Evolutionary conservation across 345 rosid species (phyloP).

Genomic region (Citrus sinensis): DVS_A1.0 CM039165.1:34942501-34943000

Average conservation of each 20-base stretch:
- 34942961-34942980: background rate
- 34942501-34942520: background rate
- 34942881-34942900: conserved; percentile 26
- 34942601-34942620: conserved; percentile 57
- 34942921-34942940: conserved; percentile 1
- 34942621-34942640: conserved; percentile 14
- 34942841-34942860: conserved; percentile 35
- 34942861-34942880: conserved; percentile 41
- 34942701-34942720: conserved; percentile 50
- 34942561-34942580: conserved; percentile 25
- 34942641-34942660: background rate
- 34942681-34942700: conserved; percentile 28
- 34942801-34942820: conserved; percentile 15
- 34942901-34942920: conserved; percentile 20
- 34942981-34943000: background rate
- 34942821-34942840: conserved; percentile 47
- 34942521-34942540: conserved; percentile 20
- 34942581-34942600: conserved; percentile 41
- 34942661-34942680: background rate
- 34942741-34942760: conserved; percentile 24
- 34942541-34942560: conserved; percentile 23
- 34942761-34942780: background rate
- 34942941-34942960: background rate
- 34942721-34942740: conserved; percentile 37
- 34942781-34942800: background rate